These are phyloP conservation scores for Schwanniomyces sp. DNA, from an alignment of 805 yeast species.

Conservation along the genomic window DNA sequence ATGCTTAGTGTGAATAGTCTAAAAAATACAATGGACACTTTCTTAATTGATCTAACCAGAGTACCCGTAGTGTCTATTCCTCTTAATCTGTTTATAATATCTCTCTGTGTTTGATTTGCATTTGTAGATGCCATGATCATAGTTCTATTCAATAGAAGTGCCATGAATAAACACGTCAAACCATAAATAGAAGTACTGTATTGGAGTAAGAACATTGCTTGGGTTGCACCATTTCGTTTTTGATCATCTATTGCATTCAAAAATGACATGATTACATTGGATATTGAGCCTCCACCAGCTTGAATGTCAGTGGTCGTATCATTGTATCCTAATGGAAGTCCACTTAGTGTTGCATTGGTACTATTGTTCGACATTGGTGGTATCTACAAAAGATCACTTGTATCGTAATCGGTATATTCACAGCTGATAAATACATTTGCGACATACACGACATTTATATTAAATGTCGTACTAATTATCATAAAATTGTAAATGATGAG, in stretches of 20 bases:
- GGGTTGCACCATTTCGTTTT: conserved; percentile 1
- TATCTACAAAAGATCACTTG: background rate
- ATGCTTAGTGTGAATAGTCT: conserved; percentile 26
- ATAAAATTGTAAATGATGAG: background rate
- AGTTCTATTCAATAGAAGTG: conserved; percentile 38
- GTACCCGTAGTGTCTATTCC: conserved; percentile 4
- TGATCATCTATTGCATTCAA: conserved; percentile 16
- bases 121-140: conserved; percentile 38
- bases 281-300: background rate
- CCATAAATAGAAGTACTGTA: conserved; percentile 41
- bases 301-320: background rate
- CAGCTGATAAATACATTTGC: background rate
- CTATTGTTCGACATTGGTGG: background rate
- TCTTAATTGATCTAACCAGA: conserved; percentile 17
- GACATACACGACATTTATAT: background rate
- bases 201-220: conserved; percentile 7
- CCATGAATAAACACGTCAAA: conserved; percentile 35
- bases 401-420: background rate
- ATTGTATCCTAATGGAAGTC: too few species aligned
- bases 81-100: conserved; percentile 2
- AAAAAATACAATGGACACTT: conserved; percentile 21
- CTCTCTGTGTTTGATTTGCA: conserved; percentile 5
- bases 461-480: background rate
- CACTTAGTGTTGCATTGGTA: background rate
- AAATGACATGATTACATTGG: conserved; percentile 6